These are phyloP conservation scores for Osmanthus fragrans DNA, from an alignment of 257 asterid species.

Conservation along the genomic window DNA sequence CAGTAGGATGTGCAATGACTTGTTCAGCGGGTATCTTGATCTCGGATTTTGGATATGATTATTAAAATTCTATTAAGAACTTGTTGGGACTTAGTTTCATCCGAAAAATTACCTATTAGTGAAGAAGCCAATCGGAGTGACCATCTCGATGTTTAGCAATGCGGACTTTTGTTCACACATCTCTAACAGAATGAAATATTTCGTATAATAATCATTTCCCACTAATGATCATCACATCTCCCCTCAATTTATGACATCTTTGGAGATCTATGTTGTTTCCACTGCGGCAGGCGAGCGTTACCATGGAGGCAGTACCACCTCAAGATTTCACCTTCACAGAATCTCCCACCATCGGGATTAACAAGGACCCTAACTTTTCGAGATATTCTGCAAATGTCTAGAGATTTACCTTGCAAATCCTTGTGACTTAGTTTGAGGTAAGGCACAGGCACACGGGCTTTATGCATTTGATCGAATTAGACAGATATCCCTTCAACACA, in stretches of 20 bases:
- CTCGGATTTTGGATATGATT: background rate
- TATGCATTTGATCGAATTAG: no score
- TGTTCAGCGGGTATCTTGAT: background rate
- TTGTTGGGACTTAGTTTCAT: background rate
- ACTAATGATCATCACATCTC: background rate
- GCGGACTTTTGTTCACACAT: background rate
- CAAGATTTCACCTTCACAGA: background rate
- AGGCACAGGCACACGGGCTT: background rate
- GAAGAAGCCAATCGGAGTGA: background rate
- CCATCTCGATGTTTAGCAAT: background rate
- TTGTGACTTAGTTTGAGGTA: background rate
- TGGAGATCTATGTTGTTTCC: background rate
- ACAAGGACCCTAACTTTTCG: background rate
- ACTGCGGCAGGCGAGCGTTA: background rate
- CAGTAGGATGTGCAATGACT: conserved; percentile 10
- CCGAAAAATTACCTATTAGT: background rate
- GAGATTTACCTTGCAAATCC: background rate
- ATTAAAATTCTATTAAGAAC: background rate
- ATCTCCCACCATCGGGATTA: background rate
- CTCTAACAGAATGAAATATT: background rate
- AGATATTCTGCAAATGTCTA: background rate
- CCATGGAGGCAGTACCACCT: background rate
- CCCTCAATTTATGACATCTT: background rate
- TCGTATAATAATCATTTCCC: background rate
- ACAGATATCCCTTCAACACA: no score